phyloP scores from a whole-genome alignment of 805 yeast species.

The Candida parachauliodes region DNA sequence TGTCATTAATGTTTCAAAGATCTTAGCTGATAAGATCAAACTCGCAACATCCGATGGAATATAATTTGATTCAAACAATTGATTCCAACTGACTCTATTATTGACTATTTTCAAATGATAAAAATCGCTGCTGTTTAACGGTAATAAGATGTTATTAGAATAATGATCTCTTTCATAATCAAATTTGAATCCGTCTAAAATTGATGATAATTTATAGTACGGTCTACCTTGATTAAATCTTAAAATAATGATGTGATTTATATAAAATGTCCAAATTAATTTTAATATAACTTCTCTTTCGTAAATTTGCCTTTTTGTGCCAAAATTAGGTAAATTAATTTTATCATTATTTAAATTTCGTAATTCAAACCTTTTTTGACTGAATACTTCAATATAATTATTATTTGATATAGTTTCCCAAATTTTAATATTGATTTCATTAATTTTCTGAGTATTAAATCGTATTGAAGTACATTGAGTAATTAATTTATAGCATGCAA shows the following conservation, averaged over 20 bases:
- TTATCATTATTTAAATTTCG: constrained; percentile 1
- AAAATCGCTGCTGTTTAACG: constrained; percentile 13
- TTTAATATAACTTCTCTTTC: constrained; percentile 21
- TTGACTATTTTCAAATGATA: constrained; percentile 6
- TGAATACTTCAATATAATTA: constrained; percentile 15
- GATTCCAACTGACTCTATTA: constrained; percentile 12
- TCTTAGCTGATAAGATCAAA: constrained; percentile 5
- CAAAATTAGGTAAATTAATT: constrained; percentile 3
- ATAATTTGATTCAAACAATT: constrained; percentile 5
- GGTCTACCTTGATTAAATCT: constrained; percentile 20
- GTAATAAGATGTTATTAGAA: constrained; percentile 16
- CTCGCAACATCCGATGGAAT: constrained; percentile 6
- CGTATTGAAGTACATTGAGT: constrained; percentile 13
- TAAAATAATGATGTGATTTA: constrained; percentile 12
- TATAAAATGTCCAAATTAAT: constrained; percentile 23
- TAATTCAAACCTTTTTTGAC: constrained; percentile 8
- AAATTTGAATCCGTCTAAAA: constrained; percentile 9
- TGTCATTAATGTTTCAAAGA: constrained; percentile 6
- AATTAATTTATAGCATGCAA: constrained; percentile 19
- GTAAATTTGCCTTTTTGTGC: constrained; percentile 17
- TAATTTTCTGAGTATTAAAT: constrained; percentile 10
- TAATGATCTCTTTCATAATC: constrained; percentile 13
- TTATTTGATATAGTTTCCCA: constrained; percentile 18
- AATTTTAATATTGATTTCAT: constrained; percentile 15
- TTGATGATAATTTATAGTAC: constrained; percentile 11